Conservation (phyloP, 768 basidiomycete species). For the Lyophyllum atratum region DNA sequence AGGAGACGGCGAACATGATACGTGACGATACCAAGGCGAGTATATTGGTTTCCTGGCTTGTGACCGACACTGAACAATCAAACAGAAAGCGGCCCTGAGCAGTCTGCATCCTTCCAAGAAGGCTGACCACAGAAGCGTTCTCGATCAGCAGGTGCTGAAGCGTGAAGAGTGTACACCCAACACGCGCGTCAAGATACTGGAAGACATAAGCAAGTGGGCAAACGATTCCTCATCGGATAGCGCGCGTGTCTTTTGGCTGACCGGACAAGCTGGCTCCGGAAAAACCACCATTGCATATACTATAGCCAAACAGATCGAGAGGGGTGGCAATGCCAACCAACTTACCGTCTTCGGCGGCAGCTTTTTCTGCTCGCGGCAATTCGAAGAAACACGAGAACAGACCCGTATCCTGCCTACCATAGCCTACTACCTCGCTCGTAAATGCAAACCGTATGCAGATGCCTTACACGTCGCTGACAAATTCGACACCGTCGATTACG, state of each 20-base stretch:
- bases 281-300: no score
- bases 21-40: no score
- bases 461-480: neutral
- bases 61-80: no score
- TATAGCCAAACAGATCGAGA: constrained; percentile 19
- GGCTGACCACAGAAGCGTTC: no score
- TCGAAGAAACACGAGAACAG: constrained; percentile 15
- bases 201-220: constrained; percentile 25
- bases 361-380: no score
- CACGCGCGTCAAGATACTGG: constrained; percentile 25
- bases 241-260: constrained; percentile 13
- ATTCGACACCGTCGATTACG: neutral
- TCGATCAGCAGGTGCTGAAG: no score
- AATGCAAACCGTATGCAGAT: neutral
- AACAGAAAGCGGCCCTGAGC: no score
- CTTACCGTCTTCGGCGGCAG: constrained; percentile 19
- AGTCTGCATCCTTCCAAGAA: no score
- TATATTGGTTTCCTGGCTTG: no score
- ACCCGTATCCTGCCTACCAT: constrained; percentile 22
- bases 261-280: no score
- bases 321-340: constrained; percentile 16
- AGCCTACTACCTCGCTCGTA: constrained; percentile 1
- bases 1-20: no score
- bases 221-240: constrained; percentile 14
- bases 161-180: no score